These are phyloP conservation scores for Oxytropis ochrocephala DNA, from an alignment of 306 rosid genomes.

Conservation along the genomic window DNA sequence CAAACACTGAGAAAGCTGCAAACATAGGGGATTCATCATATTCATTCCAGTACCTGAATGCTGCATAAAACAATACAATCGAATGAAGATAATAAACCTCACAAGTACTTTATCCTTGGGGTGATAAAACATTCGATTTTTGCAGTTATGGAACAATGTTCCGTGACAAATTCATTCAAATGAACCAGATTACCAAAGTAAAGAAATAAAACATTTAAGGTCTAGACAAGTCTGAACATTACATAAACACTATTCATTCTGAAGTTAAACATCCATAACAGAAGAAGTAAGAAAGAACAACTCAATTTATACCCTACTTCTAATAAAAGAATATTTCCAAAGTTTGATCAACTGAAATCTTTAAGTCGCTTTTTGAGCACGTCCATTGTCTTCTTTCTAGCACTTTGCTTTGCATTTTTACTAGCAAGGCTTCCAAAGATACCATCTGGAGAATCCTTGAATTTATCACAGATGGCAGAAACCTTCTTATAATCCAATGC, in stretches of 20 bases:
- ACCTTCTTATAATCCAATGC: slow-evolving; percentile 86
- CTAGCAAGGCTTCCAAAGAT: slow-evolving; percentile 81
- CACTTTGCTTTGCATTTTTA: slow-evolving; percentile 65
- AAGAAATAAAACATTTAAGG: background rate
- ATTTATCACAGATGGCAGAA: slow-evolving; percentile 69
- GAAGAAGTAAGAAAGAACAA: background rate
- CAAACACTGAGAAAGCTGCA: background rate
- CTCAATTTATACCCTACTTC: slow-evolving; percentile 19
- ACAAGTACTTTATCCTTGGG: background rate
- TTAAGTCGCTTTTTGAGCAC: slow-evolving; percentile 73
- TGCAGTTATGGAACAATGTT: background rate
- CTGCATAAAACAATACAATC: background rate
- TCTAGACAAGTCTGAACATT: background rate
- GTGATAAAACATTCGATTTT: background rate
- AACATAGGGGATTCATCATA: background rate
- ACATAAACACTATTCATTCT: slow-evolving; percentile 13
- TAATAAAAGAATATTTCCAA: slow-evolving; percentile 21
- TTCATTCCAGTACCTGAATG: background rate
- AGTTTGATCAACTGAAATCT: slow-evolving; percentile 55
- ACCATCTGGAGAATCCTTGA: slow-evolving; percentile 77
- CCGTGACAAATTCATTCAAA: slow-evolving; percentile 5
- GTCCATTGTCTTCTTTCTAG: slow-evolving; percentile 81
- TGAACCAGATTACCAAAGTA: background rate
- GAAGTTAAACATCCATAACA: slow-evolving; percentile 10
- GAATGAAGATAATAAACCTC: background rate